Evolutionary conservation across 1,284 basidiomycete genomes (phyloP).

Genomic region (Vanrija sp.): DNA sequence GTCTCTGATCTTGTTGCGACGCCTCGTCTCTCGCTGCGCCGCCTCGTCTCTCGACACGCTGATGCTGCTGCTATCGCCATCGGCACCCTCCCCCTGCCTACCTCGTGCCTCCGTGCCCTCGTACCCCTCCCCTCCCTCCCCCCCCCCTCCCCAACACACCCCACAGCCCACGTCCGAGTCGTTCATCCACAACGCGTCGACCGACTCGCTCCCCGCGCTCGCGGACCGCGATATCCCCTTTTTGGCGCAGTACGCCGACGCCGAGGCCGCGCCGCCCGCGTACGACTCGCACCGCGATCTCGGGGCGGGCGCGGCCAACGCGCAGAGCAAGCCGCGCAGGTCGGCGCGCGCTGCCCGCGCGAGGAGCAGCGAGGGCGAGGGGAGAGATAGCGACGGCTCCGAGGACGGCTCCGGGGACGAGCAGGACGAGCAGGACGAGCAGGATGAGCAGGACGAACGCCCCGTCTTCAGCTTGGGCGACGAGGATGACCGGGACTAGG

Average conservation of each 20-base stretch:
- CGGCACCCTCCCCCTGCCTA: too few relatives aligned
- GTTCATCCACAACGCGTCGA: slow-evolving; percentile 39
- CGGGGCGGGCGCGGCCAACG: not conserved
- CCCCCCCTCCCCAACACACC: not conserved
- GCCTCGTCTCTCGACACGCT: too few relatives aligned
- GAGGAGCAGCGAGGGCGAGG: slow-evolving; percentile 3
- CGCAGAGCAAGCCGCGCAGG: too few relatives aligned
- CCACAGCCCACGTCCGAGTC: slow-evolving; percentile 30
- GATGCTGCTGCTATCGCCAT: too few relatives aligned
- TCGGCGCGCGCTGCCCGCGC: too few relatives aligned
- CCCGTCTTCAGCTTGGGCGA: too few relatives aligned
- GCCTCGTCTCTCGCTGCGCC: too few relatives aligned
- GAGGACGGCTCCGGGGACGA: not conserved
- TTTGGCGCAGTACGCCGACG: not conserved
- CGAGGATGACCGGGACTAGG: not conserved
- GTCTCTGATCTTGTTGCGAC: not conserved
- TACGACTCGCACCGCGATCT: not conserved
- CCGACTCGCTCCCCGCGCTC: slow-evolving; percentile 35
- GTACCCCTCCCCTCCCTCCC: not conserved
- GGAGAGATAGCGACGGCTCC: not conserved
- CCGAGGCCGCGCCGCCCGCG: slow-evolving; percentile 4
- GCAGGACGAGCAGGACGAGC: too few relatives aligned
- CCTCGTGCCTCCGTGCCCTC: too few relatives aligned
- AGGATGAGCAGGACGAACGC: too few relatives aligned
- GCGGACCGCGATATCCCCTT: slow-evolving; percentile 15